These are phyloP conservation scores for Saccharomycodes ludwigii DNA, from an alignment of 805 yeast genomes.

Conservation along the genomic window DNA sequence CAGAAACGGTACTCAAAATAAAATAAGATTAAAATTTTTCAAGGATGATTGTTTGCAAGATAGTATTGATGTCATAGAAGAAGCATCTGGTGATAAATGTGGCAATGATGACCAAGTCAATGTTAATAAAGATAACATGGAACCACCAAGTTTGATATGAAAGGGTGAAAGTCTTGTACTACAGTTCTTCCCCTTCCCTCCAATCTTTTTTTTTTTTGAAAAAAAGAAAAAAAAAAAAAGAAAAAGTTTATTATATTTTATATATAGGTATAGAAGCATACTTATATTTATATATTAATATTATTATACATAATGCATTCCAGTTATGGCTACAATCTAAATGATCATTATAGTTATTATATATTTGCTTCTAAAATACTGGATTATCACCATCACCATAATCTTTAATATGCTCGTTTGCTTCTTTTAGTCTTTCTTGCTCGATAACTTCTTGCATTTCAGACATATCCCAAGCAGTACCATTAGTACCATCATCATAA, in stretches of 20 bases:
- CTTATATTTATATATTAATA: too few species aligned
- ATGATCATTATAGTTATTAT: too few species aligned
- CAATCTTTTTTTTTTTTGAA: too few species aligned
- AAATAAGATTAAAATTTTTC: constrained; percentile 19
- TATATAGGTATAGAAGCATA: too few species aligned
- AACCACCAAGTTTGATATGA: too few species aligned
- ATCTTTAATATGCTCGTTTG: constrained; percentile 41
- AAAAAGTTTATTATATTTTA: background rate
- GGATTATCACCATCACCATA: constrained; percentile 56
- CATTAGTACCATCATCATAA: constrained; percentile 20
- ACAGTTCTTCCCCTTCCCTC: too few species aligned
- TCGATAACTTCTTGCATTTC: constrained; percentile 28
- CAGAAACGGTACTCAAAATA: constrained; percentile 8
- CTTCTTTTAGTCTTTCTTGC: constrained; percentile 16
- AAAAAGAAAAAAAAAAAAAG: background rate
- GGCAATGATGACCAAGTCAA: too few species aligned
- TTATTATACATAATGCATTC: too few species aligned
- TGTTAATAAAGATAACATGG: background rate
- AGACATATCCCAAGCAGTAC: constrained; percentile 31
- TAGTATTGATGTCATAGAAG: constrained; percentile 7
- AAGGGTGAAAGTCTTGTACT: too few species aligned
- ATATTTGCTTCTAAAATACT: constrained; percentile 18
- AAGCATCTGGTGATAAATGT: too few species aligned
- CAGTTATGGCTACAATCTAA: too few species aligned
- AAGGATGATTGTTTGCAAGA: constrained; percentile 16